Evolutionary conservation across 2,329 filamentous ascomycete genomes (phyloP), one percentile per base, ranked within the genome.

Genomic region (Parastagonospora avenae): DNA sequence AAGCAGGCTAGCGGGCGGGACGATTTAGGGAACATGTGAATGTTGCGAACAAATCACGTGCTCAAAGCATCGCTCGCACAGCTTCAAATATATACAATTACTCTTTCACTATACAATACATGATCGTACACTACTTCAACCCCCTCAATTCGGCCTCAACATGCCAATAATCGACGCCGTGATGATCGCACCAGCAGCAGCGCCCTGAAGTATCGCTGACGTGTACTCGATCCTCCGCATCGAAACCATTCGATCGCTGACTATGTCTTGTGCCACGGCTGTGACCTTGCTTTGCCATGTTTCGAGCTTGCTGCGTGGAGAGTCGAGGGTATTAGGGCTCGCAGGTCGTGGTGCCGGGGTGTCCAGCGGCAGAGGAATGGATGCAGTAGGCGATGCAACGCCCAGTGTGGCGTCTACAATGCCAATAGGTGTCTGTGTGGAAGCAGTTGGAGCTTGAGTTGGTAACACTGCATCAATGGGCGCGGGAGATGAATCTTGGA

Each of bases 191-290:
- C 78, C 78, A 10, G 73, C 73, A 6, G 76, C 75, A 41, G 75
- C 76, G 31, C 76, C 73, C 52, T 77, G 72, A n/a, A 79, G 56
- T 4, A 77, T 70, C 14, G 74, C 70, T n/a, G 72, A 72, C 2
- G 78, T 80, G 35, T 77, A 66, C 44, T 80, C 78, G 40, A 78
- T 70, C 50, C 76, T 73, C 33, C 76, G 74, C 41, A 80, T 69
- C 12, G 76, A 74, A 42, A 80, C 71, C 29, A 71, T 42, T 16
- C 75, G 70, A 42, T 80, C 75, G 60, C 77, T 79, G 58, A 80
- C 72, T 4, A 76, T 57, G 36, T 76, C 74, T 30, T 68, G 54
- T 27, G 64, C 62, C 38, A 60, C 52, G 9, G 57, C 52, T 8
- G 46, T 50, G 15, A 63, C 50, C 30, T 50, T 68, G 30, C 60